These are phyloP conservation scores for Rasamsonia emersonii DNA, from an alignment of 2,329 filamentous ascomycete genomes.

Conservation along the genomic window DNA sequence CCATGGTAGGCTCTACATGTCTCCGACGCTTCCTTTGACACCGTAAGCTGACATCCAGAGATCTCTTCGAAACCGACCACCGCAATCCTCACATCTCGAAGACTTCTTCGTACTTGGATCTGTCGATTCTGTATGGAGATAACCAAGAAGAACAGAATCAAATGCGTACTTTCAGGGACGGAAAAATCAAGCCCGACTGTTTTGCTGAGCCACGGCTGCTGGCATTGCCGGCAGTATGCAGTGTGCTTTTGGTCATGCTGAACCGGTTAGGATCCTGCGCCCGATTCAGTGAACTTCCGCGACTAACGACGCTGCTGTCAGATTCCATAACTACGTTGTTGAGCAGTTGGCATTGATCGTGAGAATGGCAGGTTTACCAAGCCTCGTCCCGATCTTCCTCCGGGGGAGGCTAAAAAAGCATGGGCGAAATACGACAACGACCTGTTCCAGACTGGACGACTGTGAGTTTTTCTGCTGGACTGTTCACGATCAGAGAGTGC, in stretches of 20 bases:
- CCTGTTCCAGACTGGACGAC: constrained; percentile 66
- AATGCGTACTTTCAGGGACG: constrained; percentile 57
- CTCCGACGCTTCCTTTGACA: background rate
- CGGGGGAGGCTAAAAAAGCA: constrained; percentile 40
- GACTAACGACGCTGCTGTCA: constrained; percentile 4
- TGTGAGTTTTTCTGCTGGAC: constrained; percentile 30
- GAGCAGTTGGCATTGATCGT: constrained; percentile 71
- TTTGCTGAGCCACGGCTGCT: constrained; percentile 64
- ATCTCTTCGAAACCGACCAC: constrained; percentile 63
- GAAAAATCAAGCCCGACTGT: constrained; percentile 62
- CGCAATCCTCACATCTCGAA: constrained; percentile 52
- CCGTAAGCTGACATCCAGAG: constrained; percentile 20
- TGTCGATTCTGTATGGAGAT: constrained; percentile 64
- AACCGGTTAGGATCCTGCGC: constrained; percentile 20
- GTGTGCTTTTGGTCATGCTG: constrained; percentile 67
- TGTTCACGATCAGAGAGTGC: constrained; percentile 4
- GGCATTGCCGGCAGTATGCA: constrained; percentile 63
- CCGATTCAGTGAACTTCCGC: background rate
- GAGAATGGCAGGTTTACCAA: constrained; percentile 69
- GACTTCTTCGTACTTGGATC: constrained; percentile 63
- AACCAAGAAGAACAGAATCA: constrained; percentile 40
- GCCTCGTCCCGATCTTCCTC: constrained; percentile 44
- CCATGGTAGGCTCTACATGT: constrained; percentile 44
- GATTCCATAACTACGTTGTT: constrained; percentile 80
- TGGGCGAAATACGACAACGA: constrained; percentile 69